Conservation (phyloP, 768 basidiomycete species). For the Termitomyces sp. region DNA sequence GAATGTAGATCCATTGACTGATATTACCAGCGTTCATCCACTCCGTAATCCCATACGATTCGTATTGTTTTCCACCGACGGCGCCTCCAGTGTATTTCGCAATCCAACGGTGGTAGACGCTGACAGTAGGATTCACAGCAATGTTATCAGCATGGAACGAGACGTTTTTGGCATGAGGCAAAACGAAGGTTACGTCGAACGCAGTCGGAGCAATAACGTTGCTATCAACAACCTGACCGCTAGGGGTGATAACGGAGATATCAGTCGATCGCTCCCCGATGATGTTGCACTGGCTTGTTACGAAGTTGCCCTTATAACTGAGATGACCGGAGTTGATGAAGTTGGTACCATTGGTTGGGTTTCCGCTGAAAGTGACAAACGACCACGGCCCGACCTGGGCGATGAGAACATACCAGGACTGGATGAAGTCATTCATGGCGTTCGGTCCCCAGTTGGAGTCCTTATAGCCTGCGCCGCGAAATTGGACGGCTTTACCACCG, state of each 20-base stretch:
- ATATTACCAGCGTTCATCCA: conserved; percentile 14
- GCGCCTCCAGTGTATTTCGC: conserved; percentile 12
- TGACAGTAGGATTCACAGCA: conserved; percentile 10
- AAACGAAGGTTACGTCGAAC: conserved; percentile 11
- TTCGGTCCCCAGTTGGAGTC: conserved; percentile 15
- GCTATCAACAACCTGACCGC: conserved; percentile 7
- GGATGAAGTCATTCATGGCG: conserved; percentile 14
- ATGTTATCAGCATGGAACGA: conserved; percentile 15
- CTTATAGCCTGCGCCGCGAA: conserved; percentile 12
- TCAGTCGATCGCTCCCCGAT: conserved; percentile 13
- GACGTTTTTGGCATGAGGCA: conserved; percentile 4
- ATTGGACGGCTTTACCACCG: conserved; percentile 8
- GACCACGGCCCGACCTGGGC: conserved; percentile 16
- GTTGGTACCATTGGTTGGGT: conserved; percentile 11
- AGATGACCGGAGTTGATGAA: conserved; percentile 13
- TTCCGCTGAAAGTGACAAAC: conserved; percentile 14
- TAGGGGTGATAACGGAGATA: conserved; percentile 10
- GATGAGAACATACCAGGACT: conserved; percentile 15
- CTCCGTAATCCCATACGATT: conserved; percentile 10
- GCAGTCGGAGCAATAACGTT: conserved; percentile 10
- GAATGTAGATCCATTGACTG: conserved; percentile 14
- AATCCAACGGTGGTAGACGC: conserved; percentile 14
- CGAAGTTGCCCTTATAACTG: conserved; percentile 10
- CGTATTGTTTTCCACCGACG: conserved; percentile 3
- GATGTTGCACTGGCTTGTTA: conserved; percentile 14